Base-by-base conservation (phyloP, 345 rosid species). In the Kandelia obovata region DNA sequence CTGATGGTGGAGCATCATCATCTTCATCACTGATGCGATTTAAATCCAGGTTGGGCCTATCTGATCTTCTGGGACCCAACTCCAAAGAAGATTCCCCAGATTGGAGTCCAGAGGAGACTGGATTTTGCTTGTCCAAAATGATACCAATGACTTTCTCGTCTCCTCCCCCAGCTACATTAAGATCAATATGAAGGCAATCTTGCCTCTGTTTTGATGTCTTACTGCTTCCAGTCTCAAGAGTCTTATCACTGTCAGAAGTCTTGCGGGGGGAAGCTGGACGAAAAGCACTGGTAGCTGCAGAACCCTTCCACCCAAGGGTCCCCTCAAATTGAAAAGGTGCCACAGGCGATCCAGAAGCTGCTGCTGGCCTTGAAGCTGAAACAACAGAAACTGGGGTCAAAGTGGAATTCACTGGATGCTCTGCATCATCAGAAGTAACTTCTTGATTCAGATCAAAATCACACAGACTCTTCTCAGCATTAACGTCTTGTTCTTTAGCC, bases 391-490 rank as follows among this genome's bases (percentile, higher is more conserved):
- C 49, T 9, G 83, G 81, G n/a, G 84, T 62, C 11, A 89, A 78
- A 58, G 80, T 71, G 61, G 82, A 71, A 65, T 81, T 77, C 63
- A 70, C 75, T 31, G 83, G 65, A 63, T 23, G 69, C 70, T 90
- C 99, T 79, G 80, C 69, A 71, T 92, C 98, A 81, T 92, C 97
- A 47, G 88, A 82, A 68, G 79, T 81, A 58, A 85, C 80, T 80
- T 95, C 96, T 76, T 85, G 88, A 77, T 95, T 95, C 83, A 95
- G 84, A 82, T 92, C 98, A 64, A 95, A 90, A 37, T 53, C 82
- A 63, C 93, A 87, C 4, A 79, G 71, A 57, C 88, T 83, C 82
- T 80, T 91, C 80, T 85, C 89, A 21, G 75, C 49, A 37, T 73
- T 84, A 30, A 68, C 69, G 66, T 83, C 91, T 49, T 77, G 84